Percentiles rank a stretch among this genome's conserved stretches.
Conservation (phyloP, 2,329 filamentous ascomycete species). For the Allantophomopsis cytisporea region DNA sequence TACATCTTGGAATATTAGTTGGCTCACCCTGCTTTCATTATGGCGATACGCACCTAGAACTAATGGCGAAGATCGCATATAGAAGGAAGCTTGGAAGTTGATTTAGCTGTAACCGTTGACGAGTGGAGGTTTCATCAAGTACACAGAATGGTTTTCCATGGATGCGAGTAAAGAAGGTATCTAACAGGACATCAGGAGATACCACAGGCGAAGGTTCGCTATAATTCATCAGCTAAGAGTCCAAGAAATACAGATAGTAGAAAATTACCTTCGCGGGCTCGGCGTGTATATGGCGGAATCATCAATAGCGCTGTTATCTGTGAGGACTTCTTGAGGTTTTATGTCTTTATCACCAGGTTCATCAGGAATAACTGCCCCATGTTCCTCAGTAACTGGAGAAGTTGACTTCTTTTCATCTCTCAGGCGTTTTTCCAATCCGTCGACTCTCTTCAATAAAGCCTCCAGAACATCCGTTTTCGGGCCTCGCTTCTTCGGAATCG, state of each 20-base stretch:
- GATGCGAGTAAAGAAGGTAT: conserved; percentile 67
- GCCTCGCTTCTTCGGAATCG: conserved; percentile 77
- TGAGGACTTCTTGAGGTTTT: conserved; percentile 23
- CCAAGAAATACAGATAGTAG: background rate
- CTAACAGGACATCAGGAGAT: conserved; percentile 50
- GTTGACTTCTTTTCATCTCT: conserved; percentile 47
- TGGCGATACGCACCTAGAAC: conserved; percentile 35
- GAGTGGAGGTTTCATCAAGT: conserved; percentile 61
- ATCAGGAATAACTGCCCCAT: conserved; percentile 5
- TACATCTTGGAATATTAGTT: conserved; percentile 39
- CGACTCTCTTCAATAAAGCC: conserved; percentile 70
- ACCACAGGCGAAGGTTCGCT: conserved; percentile 34
- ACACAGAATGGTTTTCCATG: conserved; percentile 77
- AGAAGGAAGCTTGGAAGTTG: conserved; percentile 44
- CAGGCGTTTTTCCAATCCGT: conserved; percentile 69
- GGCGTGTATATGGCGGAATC: conserved; percentile 23
- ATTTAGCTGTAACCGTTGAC: conserved; percentile 57
- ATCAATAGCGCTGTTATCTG: conserved; percentile 21
- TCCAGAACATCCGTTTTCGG: conserved; percentile 85
- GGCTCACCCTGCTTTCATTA: conserved; percentile 6
- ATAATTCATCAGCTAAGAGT: conserved; percentile 5
- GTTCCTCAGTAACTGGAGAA: conserved; percentile 10
- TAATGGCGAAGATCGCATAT: conserved; percentile 46
- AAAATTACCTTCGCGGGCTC: too few relatives aligned
- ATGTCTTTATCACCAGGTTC: conserved; percentile 13